These are phyloP conservation scores for Pistacia integerrima DNA, from an alignment of 345 rosid species.

Conservation along the genomic window DNA sequence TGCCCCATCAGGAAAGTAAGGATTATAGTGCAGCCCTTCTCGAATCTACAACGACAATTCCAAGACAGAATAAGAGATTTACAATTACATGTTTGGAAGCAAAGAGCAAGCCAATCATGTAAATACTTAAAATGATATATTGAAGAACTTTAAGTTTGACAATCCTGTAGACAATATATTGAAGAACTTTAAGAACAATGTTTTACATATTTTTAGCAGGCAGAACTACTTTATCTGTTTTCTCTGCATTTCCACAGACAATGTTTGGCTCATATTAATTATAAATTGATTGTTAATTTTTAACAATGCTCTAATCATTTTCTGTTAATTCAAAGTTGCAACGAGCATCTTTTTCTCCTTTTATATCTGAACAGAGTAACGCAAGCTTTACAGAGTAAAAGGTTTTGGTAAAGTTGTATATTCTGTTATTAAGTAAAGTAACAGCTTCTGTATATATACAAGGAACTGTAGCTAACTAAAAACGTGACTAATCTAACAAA, in stretches of 20 bases:
- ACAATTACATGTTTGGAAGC: neutral
- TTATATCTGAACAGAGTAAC: too few species aligned
- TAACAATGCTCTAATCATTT: neutral
- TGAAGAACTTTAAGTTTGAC: too few species aligned
- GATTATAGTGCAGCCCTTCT: constrained; percentile 50
- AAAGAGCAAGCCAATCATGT: neutral
- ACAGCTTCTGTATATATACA: too few species aligned
- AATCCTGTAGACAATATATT: neutral
- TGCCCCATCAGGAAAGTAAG: constrained; percentile 51
- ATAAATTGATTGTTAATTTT: too few species aligned
- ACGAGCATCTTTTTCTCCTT: too few species aligned
- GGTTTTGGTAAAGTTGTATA: too few species aligned
- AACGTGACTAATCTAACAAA: too few species aligned
- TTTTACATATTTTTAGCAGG: neutral
- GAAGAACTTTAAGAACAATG: neutral
- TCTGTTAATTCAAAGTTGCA: neutral
- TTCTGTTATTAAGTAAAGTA: too few species aligned
- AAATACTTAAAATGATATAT: too few species aligned
- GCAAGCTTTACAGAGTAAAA: too few species aligned
- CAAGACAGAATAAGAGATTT: neutral
- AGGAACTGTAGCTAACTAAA: too few species aligned
- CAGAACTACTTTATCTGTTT: neutral
- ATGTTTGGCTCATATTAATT: too few species aligned
- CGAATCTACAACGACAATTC: constrained; percentile 29
- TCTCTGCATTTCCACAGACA: neutral